Conservation (phyloP, 345 rosid genomes). For the Garcia nutans region DNA sequence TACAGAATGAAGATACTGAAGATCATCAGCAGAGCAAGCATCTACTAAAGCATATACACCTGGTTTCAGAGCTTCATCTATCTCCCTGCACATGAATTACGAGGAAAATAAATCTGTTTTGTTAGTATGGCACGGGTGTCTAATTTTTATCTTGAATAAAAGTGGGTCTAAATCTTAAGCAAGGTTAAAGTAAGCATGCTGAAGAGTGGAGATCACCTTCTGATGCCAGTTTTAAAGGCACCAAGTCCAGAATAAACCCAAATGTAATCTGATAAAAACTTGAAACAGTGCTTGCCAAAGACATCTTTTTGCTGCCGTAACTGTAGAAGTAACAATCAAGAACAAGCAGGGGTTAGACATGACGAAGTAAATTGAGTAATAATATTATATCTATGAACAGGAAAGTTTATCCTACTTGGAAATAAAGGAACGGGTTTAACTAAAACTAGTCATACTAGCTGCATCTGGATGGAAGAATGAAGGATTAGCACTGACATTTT, state of each 20-base stretch:
- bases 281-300: constrained; percentile 68
- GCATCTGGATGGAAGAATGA: not conserved
- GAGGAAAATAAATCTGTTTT: constrained; percentile 14
- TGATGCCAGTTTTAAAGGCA: constrained; percentile 70
- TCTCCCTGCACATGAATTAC: constrained; percentile 55
- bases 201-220: constrained; percentile 48
- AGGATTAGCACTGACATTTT: not conserved
- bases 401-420: not conserved
- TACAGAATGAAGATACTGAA: constrained; percentile 78
- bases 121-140: not conserved
- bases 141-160: not conserved
- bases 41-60: constrained; percentile 89
- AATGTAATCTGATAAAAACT: constrained; percentile 70
- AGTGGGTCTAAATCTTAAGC: not conserved
- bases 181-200: not conserved
- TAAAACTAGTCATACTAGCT: not conserved
- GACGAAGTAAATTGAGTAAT: not conserved
- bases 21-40: constrained; percentile 70
- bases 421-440: not conserved
- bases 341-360: constrained; percentile 17
- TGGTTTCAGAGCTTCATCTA: constrained; percentile 84
- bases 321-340: constrained; percentile 41
- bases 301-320: constrained; percentile 76
- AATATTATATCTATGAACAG: not conserved
- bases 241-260: constrained; percentile 76